A percentile compares a stretch with the other conserved stretches of the same genome.
phyloP scores from a whole-genome alignment of 2,329 filamentous ascomycete species.

The Diaporthe australafricana region DNA sequence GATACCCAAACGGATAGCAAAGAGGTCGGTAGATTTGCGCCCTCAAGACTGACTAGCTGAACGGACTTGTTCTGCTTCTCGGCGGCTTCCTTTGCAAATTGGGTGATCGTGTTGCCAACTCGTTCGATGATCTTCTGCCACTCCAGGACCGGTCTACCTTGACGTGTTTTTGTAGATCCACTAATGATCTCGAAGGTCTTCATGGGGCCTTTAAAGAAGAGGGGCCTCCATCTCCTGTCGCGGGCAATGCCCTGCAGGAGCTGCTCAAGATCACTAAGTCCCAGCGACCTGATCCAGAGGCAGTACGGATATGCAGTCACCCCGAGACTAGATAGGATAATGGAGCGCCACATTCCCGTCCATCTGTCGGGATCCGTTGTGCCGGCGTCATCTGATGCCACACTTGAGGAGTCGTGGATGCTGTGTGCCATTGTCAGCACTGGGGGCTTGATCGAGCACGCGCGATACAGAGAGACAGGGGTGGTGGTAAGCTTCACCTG shows the following conservation, averaged over 20 bases:
- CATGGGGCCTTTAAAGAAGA: constrained; percentile 57
- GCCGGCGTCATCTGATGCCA: constrained; percentile 54
- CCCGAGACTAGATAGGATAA: constrained; percentile 73
- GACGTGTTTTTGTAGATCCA: constrained; percentile 39
- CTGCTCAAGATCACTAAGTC: constrained; percentile 70
- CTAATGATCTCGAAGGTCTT: constrained; percentile 47
- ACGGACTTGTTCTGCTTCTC: constrained; percentile 56
- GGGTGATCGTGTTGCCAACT: constrained; percentile 68
- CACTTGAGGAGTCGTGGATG: constrained; percentile 58
- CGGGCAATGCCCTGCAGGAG: constrained; percentile 65
- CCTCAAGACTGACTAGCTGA: constrained; percentile 69
- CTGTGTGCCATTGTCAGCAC: constrained; percentile 45
- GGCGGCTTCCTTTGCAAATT: constrained; percentile 56
- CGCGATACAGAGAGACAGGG: background rate
- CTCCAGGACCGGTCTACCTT: constrained; percentile 46
- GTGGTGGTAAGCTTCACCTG: constrained; percentile 56
- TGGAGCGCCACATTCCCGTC: constrained; percentile 75
- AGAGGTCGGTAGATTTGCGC: constrained; percentile 59
- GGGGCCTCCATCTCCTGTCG: constrained; percentile 43
- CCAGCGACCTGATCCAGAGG: constrained; percentile 72
- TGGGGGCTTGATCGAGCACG: background rate
- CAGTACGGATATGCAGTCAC: constrained; percentile 76
- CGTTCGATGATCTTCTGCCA: constrained; percentile 53
- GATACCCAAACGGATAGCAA: constrained; percentile 70
- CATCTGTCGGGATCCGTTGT: constrained; percentile 59